phyloP scores from a whole-genome alignment of 345 rosid species.

The Citrus mangshanensis region DNA sequence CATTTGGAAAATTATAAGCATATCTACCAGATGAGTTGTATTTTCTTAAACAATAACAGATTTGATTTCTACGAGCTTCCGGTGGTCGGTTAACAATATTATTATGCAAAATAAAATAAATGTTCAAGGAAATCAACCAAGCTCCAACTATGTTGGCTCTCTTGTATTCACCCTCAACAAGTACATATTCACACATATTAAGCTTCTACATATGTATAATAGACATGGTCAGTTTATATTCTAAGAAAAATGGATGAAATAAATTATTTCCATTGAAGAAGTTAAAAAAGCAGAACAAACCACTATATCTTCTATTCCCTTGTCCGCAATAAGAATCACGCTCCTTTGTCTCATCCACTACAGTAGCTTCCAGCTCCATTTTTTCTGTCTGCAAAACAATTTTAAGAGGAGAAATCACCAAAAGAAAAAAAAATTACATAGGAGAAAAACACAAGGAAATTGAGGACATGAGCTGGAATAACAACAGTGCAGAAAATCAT shows the following conservation, averaged over 20 bases:
- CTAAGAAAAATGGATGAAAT: not conserved
- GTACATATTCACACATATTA: not conserved
- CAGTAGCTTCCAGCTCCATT: slow-evolving; percentile 96
- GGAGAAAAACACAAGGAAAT: not conserved
- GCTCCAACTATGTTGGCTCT: not conserved
- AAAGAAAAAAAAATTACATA: not conserved
- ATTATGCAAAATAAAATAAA: not conserved
- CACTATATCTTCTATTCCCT: slow-evolving; percentile 85
- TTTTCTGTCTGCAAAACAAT: slow-evolving; percentile 75
- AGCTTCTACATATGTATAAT: not conserved
- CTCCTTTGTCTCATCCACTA: slow-evolving; percentile 96
- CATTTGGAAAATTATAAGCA: not conserved
- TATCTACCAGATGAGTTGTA: not conserved
- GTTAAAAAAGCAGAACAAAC: slow-evolving; percentile 46
- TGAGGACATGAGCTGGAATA: not conserved
- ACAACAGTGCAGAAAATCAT: not conserved
- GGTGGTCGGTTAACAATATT: not conserved
- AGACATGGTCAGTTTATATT: too few species aligned
- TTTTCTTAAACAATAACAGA: not conserved
- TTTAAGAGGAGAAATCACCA: not conserved
- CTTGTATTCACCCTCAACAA: not conserved
- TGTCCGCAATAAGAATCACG: slow-evolving; percentile 85
- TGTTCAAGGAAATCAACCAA: not conserved
- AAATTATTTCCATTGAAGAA: slow-evolving; percentile 8
- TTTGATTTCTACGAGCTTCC: not conserved